These are phyloP conservation scores for Eucalyptus marginata DNA, from an alignment of 345 rosid genomes.

Conservation along the genomic window DNA sequence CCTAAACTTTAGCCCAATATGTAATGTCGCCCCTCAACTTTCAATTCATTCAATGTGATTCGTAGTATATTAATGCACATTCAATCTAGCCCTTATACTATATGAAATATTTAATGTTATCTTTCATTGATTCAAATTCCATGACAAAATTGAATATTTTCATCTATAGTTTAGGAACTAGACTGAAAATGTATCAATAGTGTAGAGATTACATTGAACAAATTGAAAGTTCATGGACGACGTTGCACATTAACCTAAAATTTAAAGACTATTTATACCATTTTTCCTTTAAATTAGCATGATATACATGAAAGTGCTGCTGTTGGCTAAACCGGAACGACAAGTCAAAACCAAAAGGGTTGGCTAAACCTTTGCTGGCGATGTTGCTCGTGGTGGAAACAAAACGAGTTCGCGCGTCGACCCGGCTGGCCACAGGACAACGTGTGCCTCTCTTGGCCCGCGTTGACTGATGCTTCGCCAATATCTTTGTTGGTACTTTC, in stretches of 20 bases:
- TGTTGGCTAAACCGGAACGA: not conserved
- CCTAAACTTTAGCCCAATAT: no score
- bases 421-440: not conserved
- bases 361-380: not conserved
- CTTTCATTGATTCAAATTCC: no score
- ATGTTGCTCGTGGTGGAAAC: not conserved
- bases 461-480: not conserved
- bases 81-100: not conserved
- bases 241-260: rapidly evolving
- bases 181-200: rapidly evolving
- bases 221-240: rapidly evolving
- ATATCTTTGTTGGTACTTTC: not conserved
- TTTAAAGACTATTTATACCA: not conserved
- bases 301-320: not conserved
- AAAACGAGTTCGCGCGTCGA: not conserved
- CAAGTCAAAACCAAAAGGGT: not conserved
- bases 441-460: not conserved
- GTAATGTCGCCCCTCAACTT: rapidly evolving
- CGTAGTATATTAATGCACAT: rapidly evolving
- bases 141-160: no score
- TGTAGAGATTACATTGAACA: rapidly evolving
- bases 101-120: no score
- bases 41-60: rapidly evolving
- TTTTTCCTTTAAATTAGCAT: no score
- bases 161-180: not conserved